A percentile compares a stretch with the other conserved stretches of the same genome.
Evolutionary conservation across 2,329 filamentous ascomycete species (phyloP).

Genomic region (Penicillium sp.): DNA sequence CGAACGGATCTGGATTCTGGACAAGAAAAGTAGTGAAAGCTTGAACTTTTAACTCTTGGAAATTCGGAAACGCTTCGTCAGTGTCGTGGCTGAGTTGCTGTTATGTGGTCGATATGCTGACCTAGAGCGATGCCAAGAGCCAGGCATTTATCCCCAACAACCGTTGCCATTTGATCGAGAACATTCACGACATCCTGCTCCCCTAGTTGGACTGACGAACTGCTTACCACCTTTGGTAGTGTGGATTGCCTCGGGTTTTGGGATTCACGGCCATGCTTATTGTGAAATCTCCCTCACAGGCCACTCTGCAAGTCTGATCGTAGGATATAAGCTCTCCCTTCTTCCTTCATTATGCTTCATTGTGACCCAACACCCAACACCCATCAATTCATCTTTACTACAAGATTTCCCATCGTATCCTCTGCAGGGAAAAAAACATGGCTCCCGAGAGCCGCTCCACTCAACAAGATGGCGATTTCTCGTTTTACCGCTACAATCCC

Average conservation of each 20-base stretch:
- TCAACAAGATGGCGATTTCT: background rate
- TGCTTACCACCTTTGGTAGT: background rate
- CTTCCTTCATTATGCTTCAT: background rate
- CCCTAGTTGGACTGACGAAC: background rate
- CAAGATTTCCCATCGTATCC: background rate
- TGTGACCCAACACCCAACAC: too few species aligned
- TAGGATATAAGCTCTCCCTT: background rate
- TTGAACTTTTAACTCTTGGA: background rate
- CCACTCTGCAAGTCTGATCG: background rate
- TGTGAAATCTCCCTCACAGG: background rate
- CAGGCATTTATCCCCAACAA: background rate
- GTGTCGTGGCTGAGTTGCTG: background rate
- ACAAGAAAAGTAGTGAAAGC: background rate
- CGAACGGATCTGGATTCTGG: background rate
- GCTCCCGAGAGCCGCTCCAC: background rate
- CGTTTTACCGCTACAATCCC: slow-evolving; percentile 30
- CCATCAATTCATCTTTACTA: background rate
- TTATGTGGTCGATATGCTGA: background rate
- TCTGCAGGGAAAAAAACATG: background rate
- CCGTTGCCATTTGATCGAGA: background rate
- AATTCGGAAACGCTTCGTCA: background rate
- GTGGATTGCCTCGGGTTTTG: background rate
- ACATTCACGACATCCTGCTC: background rate
- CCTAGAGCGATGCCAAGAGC: background rate
- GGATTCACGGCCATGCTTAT: background rate